Conservation (phyloP, 192 early-diverging fungal genomes). For the Coemansia sp. region DNA sequence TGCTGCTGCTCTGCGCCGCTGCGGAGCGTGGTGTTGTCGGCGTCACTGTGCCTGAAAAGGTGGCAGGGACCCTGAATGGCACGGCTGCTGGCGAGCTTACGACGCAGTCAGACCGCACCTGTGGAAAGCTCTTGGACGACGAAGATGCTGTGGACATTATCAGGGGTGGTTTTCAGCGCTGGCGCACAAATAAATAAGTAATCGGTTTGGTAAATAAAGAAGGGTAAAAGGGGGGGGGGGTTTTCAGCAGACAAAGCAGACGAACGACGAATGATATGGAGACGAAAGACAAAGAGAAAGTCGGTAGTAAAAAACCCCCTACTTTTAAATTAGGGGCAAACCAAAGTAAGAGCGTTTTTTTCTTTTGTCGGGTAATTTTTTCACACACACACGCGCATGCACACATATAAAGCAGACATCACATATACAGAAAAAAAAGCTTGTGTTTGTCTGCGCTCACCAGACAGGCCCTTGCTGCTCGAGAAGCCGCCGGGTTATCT, state of each 20-base stretch:
- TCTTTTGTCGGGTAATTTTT: not conserved
- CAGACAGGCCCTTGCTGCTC: no score
- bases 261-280: not conserved
- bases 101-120: slow-evolving; percentile 44
- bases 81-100: slow-evolving; percentile 40
- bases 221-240: not conserved
- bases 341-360: no score
- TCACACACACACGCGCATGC: not conserved
- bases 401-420: no score
- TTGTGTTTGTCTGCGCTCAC: no score
- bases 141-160: slow-evolving; percentile 6
- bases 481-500: no score
- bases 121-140: slow-evolving; percentile 5
- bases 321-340: not conserved
- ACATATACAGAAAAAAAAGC: not conserved
- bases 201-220: not conserved
- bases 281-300: slow-evolving; percentile 1
- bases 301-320: not conserved
- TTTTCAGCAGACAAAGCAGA: no score
- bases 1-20: not conserved
- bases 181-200: not conserved
- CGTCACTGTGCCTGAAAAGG: slow-evolving; percentile 5
- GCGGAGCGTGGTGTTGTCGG: not conserved
- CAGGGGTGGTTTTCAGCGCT: not conserved
- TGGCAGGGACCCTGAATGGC: slow-evolving; percentile 20